These are phyloP conservation scores for Colletotrichum higginsianum DNA, from an alignment of 2,329 filamentous ascomycete species.

Conservation along the genomic window DNA sequence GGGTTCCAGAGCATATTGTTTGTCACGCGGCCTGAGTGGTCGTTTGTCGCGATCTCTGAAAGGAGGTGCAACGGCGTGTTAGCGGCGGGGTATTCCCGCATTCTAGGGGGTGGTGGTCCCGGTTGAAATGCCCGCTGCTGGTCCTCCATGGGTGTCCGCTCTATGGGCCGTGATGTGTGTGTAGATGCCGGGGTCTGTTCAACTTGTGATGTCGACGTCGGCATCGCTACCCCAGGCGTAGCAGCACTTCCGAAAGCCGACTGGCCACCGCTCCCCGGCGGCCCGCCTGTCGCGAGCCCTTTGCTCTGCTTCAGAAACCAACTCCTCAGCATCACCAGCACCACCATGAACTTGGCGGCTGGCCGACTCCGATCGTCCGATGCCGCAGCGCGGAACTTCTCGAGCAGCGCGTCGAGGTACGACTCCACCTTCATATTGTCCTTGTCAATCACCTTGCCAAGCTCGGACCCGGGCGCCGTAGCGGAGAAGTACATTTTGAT, in stretches of 20 bases:
- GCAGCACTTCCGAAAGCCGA: not conserved
- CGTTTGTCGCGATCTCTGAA: slow-evolving; percentile 69
- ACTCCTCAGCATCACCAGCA: slow-evolving; percentile 77
- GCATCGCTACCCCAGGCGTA: slow-evolving; percentile 10
- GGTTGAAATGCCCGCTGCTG: slow-evolving; percentile 45
- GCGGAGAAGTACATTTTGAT: slow-evolving; percentile 82
- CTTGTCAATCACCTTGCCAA: slow-evolving; percentile 79
- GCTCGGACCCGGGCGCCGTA: slow-evolving; percentile 73
- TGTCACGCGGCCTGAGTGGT: slow-evolving; percentile 44
- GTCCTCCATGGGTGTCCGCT: slow-evolving; percentile 10
- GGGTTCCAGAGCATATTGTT: slow-evolving; percentile 44
- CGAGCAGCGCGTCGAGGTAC: slow-evolving; percentile 79
- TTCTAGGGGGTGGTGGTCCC: slow-evolving; percentile 15
- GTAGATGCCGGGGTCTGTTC: not conserved
- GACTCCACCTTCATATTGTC: slow-evolving; percentile 75
- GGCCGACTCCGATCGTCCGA: slow-evolving; percentile 75
- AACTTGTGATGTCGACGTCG: slow-evolving; percentile 14
- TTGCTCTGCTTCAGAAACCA: slow-evolving; percentile 75
- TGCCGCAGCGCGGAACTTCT: slow-evolving; percentile 76
- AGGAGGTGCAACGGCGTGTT: slow-evolving; percentile 71
- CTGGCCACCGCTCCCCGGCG: slow-evolving; percentile 18
- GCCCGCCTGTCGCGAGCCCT: slow-evolving; percentile 28
- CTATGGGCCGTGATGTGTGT: slow-evolving; percentile 5
- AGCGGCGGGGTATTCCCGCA: slow-evolving; percentile 52
- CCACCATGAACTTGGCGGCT: slow-evolving; percentile 78